Conservation (phyloP, 305 asterid genomes). For the Vinca major region DNA sequence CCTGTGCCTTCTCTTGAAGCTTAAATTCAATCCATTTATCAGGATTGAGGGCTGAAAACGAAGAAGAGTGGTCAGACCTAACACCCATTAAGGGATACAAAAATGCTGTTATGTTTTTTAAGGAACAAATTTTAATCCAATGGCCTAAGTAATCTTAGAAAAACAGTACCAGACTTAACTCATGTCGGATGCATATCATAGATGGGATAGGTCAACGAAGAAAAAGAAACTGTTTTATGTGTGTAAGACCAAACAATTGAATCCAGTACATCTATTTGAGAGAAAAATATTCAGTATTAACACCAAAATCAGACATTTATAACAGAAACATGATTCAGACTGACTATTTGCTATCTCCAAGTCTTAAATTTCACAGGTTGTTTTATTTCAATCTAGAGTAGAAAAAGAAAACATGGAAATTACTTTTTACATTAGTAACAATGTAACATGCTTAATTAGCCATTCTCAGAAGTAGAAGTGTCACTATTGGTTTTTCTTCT, state of each 20-base stretch:
- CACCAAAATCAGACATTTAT: not conserved
- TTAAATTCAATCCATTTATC: constrained; percentile 80
- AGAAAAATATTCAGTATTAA: not conserved
- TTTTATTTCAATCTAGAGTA: not conserved
- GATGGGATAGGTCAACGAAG: not conserved
- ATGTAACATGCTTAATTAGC: not conserved
- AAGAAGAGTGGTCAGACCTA: constrained; percentile 18
- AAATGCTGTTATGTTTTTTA: not conserved
- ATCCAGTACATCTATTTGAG: not conserved
- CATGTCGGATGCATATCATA: not conserved
- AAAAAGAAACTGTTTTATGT: not conserved
- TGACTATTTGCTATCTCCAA: not conserved
- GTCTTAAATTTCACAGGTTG: not conserved
- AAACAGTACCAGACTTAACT: not conserved
- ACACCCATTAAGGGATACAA: constrained; percentile 8
- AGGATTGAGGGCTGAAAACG: constrained; percentile 67
- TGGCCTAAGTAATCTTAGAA: not conserved
- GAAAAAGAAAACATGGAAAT: not conserved
- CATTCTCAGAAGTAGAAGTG: no score
- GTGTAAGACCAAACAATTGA: not conserved
- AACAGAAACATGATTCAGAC: not conserved
- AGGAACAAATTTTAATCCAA: constrained; percentile 2
- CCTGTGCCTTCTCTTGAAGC: constrained; percentile 83
- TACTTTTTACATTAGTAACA: not conserved
- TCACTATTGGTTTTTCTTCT: no score